phyloP scores from a whole-genome alignment of 2,329 filamentous ascomycete species.

The Neoscytalidium dimidiatum region DNA sequence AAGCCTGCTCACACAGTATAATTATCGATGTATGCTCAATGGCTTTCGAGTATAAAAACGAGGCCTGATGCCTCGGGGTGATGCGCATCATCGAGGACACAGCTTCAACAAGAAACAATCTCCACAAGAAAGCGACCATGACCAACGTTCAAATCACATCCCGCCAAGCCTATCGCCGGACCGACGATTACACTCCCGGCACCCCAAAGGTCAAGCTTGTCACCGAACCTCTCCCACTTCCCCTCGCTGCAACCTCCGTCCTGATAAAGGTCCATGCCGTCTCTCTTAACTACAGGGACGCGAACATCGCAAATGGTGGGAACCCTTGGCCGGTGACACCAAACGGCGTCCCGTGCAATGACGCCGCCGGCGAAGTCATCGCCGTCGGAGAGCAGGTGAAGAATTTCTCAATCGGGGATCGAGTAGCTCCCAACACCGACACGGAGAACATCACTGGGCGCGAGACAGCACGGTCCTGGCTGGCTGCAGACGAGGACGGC shows the following conservation, averaged over 20 bases:
- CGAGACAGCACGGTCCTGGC: background rate
- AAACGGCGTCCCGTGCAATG: slow-evolving; percentile 19
- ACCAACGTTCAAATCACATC: background rate
- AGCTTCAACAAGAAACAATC: slow-evolving; percentile 18
- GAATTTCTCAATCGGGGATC: background rate
- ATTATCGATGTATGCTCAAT: too few species aligned
- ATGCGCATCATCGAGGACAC: too few species aligned
- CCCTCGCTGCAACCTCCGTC: slow-evolving; percentile 30
- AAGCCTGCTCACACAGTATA: too few species aligned
- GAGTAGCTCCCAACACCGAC: background rate
- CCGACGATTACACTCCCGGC: slow-evolving; percentile 9
- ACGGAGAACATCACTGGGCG: background rate
- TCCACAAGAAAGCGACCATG: background rate
- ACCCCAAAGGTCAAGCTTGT: slow-evolving; percentile 15
- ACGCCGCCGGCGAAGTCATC: slow-evolving; percentile 11
- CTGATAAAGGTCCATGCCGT: slow-evolving; percentile 22
- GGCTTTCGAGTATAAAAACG: too few species aligned
- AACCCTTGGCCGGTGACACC: slow-evolving; percentile 21
- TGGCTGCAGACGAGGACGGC: background rate
- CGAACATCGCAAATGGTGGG: slow-evolving; percentile 30
- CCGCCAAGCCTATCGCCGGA: slow-evolving; percentile 18
- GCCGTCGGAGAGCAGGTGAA: background rate
- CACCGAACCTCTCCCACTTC: slow-evolving; percentile 8
- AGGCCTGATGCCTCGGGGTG: too few species aligned
- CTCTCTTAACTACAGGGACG: slow-evolving; percentile 21